Evolutionary conservation across 2,329 filamentous ascomycete genomes (phyloP), one percentile per base, ranked within the genome.

Genomic region (Grosmannia huntii): DNA sequence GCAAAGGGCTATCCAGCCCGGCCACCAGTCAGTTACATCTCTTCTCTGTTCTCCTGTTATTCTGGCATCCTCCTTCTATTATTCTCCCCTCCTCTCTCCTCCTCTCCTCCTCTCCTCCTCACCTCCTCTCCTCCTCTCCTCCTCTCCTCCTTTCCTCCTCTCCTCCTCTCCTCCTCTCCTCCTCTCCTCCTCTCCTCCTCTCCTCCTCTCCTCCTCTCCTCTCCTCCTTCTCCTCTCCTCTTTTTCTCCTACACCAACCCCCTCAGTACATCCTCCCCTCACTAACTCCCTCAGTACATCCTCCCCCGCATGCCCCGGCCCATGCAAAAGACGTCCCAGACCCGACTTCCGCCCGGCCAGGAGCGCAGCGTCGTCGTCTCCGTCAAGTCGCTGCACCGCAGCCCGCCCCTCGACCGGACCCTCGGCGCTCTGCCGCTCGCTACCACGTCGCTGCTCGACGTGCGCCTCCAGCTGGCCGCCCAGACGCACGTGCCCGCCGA

Each of bases 1-100:
- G 84, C 89, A 55, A 85, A 84, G 66, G 83, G 79, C 64, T 91
- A 92, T 69, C 87, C 89, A 27, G 76, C 87, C 28, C 83, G 87
- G 62, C 79, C 84, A 63, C 86, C 90, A 19, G 92, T 96, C 81
- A 33, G 84, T 70, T n/a, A n/a, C n/a, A n/a, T n/a, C n/a, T n/a
- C n/a, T n/a, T n/a, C n/a, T n/a, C n/a, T n/a, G n/a, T n/a, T n/a
- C n/a, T n/a, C n/a, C n/a, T n/a, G n/a, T n/a, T n/a, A n/a, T n/a
- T n/a, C n/a, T n/a, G n/a, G n/a, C n/a, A n/a, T n/a, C n/a, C n/a
- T n/a, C n/a, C n/a, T n/a, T n/a, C n/a, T n/a, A n/a, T n/a, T n/a
- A n/a, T n/a, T n/a, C n/a, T n/a, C n/a, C n/a, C n/a, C n/a, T n/a
- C n/a, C n/a, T n/a, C n/a, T n/a, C n/a, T n/a, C n/a, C n/a, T n/a